These are phyloP conservation scores for Phyllosticta citrichinensis DNA, from an alignment of 2,329 filamentous ascomycete species.

Conservation along the genomic window DNA sequence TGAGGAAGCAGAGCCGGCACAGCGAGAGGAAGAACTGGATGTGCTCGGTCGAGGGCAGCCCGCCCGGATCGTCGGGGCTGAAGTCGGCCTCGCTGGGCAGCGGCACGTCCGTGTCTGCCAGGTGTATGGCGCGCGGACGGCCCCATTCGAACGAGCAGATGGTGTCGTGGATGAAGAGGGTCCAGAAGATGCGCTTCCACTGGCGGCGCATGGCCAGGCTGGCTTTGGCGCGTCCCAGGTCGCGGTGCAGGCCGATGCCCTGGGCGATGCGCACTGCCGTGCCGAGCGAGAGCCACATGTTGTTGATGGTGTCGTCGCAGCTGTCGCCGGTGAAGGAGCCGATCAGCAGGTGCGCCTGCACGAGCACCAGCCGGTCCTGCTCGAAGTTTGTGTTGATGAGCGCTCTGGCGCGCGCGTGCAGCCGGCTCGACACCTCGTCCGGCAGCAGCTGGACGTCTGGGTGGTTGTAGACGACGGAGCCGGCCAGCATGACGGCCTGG, in stretches of 20 bases:
- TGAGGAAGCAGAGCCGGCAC: not conserved
- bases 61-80: not conserved
- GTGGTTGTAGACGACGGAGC: not conserved
- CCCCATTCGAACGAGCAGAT: constrained; percentile 1
- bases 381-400: not conserved
- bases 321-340: not conserved
- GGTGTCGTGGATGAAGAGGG: not conserved
- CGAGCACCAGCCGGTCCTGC: not conserved
- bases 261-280: not conserved
- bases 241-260: not conserved
- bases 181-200: not conserved
- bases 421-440: not conserved
- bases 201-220: not conserved
- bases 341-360: not conserved
- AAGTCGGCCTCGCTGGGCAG: not conserved
- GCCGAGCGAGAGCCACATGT: not conserved
- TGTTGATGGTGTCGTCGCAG: not conserved
- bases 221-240: not conserved
- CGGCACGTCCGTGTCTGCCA: not conserved
- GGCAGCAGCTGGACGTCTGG: not conserved
- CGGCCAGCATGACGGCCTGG: not conserved
- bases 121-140: not conserved
- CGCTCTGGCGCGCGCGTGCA: not conserved
- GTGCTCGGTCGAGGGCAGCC: not conserved
- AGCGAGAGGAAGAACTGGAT: not conserved